Percentiles rank a stretch among this genome's conserved stretches.
Evolutionary conservation across 805 yeast species (phyloP).

Genomic region (Helenozyma rhizophorensis): DNA sequence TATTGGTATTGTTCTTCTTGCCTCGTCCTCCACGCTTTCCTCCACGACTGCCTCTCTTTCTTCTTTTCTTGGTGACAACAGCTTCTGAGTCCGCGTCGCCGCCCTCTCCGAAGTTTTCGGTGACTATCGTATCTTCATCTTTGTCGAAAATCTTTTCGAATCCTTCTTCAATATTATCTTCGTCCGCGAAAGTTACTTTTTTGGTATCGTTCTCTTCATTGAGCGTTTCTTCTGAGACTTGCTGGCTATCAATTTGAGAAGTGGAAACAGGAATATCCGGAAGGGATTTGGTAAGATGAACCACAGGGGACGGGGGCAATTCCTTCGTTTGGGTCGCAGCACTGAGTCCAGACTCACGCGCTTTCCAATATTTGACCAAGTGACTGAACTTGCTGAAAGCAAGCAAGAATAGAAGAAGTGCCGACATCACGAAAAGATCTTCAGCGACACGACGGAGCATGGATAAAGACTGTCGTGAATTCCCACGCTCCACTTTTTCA

Average conservation of each 20-base stretch:
- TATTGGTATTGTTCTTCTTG: slow-evolving; percentile 25
- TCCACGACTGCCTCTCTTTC: slow-evolving; percentile 85
- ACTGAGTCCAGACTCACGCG: too few species aligned
- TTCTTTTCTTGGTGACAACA: slow-evolving; percentile 41
- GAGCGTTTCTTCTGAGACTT: too few species aligned
- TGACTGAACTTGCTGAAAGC: slow-evolving; percentile 24
- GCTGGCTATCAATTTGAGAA: too few species aligned
- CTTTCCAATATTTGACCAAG: not conserved
- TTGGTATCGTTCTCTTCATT: not conserved
- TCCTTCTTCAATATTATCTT: slow-evolving; percentile 12
- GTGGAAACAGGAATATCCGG: not conserved
- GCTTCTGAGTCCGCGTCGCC: slow-evolving; percentile 9
- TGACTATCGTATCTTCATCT: too few species aligned
- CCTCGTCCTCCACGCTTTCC: slow-evolving; percentile 52
- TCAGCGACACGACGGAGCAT: slow-evolving; percentile 38
- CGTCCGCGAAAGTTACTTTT: slow-evolving; percentile 6
- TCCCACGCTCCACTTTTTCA: not conserved
- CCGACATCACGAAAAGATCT: slow-evolving; percentile 44
- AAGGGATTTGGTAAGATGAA: not conserved
- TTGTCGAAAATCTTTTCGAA: slow-evolving; percentile 1
- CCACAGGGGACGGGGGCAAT: not conserved
- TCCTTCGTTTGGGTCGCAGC: too few species aligned
- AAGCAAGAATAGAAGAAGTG: slow-evolving; percentile 32
- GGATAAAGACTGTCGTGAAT: not conserved
- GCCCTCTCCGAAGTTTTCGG: slow-evolving; percentile 1